These are phyloP conservation scores for Pseudisothecium myosuroides DNA, from an alignment of 225 moss, liverwort and hornwort species.

Conservation along the genomic window DNA sequence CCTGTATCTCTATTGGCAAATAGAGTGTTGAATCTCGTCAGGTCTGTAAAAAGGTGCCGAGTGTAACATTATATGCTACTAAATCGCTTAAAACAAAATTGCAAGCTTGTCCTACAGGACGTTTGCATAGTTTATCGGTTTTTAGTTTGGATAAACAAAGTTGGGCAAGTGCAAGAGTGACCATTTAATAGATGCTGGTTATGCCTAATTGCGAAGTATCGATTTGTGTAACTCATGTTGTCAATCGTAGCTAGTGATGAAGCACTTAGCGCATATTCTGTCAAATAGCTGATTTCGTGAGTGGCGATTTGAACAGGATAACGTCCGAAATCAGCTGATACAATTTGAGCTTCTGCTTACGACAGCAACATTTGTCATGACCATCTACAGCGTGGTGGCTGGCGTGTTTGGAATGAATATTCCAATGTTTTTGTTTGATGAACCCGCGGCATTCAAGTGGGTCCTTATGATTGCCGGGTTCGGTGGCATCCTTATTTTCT, in stretches of 20 bases:
- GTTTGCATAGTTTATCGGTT: background rate
- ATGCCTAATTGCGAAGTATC: background rate
- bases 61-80: background rate
- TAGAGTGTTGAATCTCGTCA: background rate
- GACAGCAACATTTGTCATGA: conserved; percentile 92
- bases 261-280: background rate
- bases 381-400: conserved; percentile 79
- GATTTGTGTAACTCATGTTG: background rate
- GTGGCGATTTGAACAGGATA: conserved; percentile 42
- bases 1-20: background rate
- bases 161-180: background rate
- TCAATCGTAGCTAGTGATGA: background rate
- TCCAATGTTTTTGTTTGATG: conserved; percentile 71
- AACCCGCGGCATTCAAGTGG: conserved; percentile 90
- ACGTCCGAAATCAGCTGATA: conserved; percentile 97
- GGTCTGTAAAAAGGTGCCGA: background rate
- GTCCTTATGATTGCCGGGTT: conserved; percentile 68
- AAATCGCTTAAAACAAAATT: background rate
- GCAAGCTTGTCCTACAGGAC: background rate
- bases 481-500: conserved; percentile 48
- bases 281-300: background rate
- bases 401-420: conserved; percentile 99
- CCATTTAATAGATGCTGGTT: background rate
- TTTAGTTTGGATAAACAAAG: background rate
- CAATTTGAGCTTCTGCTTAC: conserved; percentile 94